Base-by-base conservation (phyloP, 345 rosid genomes). In the Trapa bicornis region DNA sequence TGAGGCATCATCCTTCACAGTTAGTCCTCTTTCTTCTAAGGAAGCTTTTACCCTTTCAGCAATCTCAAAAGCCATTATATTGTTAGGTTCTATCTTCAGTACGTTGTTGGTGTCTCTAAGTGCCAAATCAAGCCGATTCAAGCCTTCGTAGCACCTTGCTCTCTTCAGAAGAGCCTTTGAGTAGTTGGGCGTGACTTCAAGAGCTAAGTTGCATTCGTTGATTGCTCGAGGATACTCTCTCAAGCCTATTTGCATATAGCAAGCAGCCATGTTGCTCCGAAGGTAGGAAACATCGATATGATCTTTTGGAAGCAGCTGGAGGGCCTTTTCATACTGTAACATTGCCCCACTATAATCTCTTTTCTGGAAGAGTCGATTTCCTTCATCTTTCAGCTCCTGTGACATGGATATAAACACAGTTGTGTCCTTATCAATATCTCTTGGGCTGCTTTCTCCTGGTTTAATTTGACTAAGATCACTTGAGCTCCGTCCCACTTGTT, bases 201-300 rank as follows among this genome's bases (percentile, higher is more conserved):
- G 80, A 3, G 98, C 93, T 75, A 88, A 76, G 74, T 89, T 83
- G 61, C 96, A 89, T 71, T 92, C 92, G 4, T 78, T 72, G 66
- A 92, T 82, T 0, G 98, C 98, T 70, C 75, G 82, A 0, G 87
- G 93, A 71, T 80, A 92, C 79, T 92, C 92, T 37, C 69, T 73
- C 14, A 83, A 76, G 61, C 93, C 97, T 77, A 83, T 77, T 74
- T 89, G 98, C 96, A 92, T 92, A 74, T 85, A 92, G 68, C 98
- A 92, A 0, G 96, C 85, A 12, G 98, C 98, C 82, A 86, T 84
- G 69, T 84, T 80, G 67, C 89, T 86, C 47, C 96, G 81, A 33
- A 92, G 83, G 65, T 88, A 75, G 39, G 96, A 78, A 3, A 85
- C 80, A 54, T 73, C 96, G 1, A 75, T 68, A 64, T 89, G 96